Base-by-base conservation (phyloP, 2,329 filamentous ascomycete genomes). In the Sporothrix brunneoviolacea region DNA sequence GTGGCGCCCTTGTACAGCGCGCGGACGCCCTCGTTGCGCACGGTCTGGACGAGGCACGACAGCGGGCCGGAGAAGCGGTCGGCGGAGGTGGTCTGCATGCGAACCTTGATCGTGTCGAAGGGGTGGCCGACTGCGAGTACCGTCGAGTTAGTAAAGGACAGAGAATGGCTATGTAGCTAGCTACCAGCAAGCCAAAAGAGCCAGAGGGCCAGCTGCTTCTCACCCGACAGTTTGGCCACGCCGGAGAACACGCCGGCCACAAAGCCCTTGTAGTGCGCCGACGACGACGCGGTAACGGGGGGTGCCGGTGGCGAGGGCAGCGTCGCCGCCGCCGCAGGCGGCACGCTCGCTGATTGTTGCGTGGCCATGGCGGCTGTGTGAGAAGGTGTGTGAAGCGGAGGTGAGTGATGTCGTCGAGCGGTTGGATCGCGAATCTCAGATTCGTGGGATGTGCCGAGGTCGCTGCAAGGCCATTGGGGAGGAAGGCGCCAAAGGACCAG, bases 61-160 rank as follows among this genome's bases (percentile, higher is more conserved):
- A 95, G 66, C 1, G 93, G 91, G 0, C 93, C 93, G 56, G 75
- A 76, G 75, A 98, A 98, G 59, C 87, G 89, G 2, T 81, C 67
- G 42, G 78, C 68, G 59, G 85, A 75, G 27, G 88, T 89, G 3
- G 91, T 97, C 67, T 98, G 93, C 16, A 98, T 75, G 28, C 93
- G 88, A 48, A 97, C 91, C 70, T 98, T 98, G 67, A 98, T 82
- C 0, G 93, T 97, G 69, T 98, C 93, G 71, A 98, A 97, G 21
- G 88, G 81, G 61, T 84, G 81, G 52, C 81, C 81, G 62, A 84
- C 77, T 79, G 53, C 9, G 4, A 8, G 30, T 15, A 19, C 21
- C 32, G 44, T 22, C 8, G 21, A 12, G 12, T 13, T 9, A 19
- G 27, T 18, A 35, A 22, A 24, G 38, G 19, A 13, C 37, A 38